Evolutionary conservation across 208 protist species (phyloP).

Genomic region (Trypanosoma caninum): DNA sequence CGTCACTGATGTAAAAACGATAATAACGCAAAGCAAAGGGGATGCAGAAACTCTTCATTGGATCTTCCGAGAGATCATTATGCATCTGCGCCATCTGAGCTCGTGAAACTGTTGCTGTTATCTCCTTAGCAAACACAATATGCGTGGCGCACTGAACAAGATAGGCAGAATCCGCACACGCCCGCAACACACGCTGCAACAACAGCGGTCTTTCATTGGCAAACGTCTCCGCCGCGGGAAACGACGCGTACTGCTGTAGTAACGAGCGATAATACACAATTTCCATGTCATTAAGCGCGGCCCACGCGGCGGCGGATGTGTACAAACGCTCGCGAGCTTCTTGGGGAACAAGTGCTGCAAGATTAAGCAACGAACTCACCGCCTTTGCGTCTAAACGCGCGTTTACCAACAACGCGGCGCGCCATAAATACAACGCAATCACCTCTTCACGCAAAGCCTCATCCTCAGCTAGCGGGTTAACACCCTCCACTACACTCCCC

Average conservation of each 20-base stretch:
- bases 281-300: slow-evolving; percentile 80
- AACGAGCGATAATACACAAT: slow-evolving; percentile 73
- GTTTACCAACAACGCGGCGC: slow-evolving; percentile 77
- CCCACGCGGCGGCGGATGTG: slow-evolving; percentile 64
- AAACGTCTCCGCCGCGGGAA: slow-evolving; percentile 35
- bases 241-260: slow-evolving; percentile 51
- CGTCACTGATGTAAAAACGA: slow-evolving; percentile 57
- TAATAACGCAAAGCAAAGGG: slow-evolving; percentile 70
- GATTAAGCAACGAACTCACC: slow-evolving; percentile 64
- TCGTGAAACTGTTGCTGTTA: slow-evolving; percentile 66
- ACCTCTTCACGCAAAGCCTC: slow-evolving; percentile 54
- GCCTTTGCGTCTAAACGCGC: slow-evolving; percentile 61
- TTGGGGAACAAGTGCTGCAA: slow-evolving; percentile 37
- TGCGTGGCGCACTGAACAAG: slow-evolving; percentile 61
- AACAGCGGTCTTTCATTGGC: slow-evolving; percentile 58
- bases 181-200: slow-evolving; percentile 61
- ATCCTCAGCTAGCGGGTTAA: slow-evolving; percentile 51
- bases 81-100: slow-evolving; percentile 59
- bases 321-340: slow-evolving; percentile 38
- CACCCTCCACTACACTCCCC: slow-evolving; percentile 31
- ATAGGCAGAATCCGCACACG: slow-evolving; percentile 31
- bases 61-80: slow-evolving; percentile 70
- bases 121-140: slow-evolving; percentile 74
- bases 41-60: slow-evolving; percentile 68
- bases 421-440: slow-evolving; percentile 64